Base-by-base conservation (phyloP, 768 basidiomycete species). In the Lentinula sp. region DNA sequence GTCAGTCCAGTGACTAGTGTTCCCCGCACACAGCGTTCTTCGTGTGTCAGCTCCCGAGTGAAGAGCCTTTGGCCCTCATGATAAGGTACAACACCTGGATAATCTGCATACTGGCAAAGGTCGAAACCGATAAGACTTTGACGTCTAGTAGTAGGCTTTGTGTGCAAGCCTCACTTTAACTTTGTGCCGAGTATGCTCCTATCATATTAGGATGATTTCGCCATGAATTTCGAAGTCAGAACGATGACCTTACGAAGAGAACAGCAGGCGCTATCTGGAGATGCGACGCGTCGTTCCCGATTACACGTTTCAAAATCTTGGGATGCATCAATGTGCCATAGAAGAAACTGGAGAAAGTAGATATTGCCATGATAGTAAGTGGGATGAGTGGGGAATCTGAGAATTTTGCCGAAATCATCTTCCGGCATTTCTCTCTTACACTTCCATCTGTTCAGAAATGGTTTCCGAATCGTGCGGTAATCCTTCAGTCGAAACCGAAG, bases 241-340 rank as follows among this genome's bases (percentile, higher is more conserved):
- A 61, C 42, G 57, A 45, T 32, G 48, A 18, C 70, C 85, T 69
- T 63, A 93, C 93, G 68, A 82, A 75, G 7, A 97, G 70, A 6
- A 95, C 69, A 5, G 93, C 94, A 42, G 91, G 86, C 63, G 85
- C 85, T 49, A 91, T 81, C 57, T 82, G 69, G 2, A 96, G 77
- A 63, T 86, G 76, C 7, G 74, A 66, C 7, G 88, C 90, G 49
- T 85, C 76, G 66, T 90, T 86, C 6, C 78, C 78, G 48, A 97
- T 84, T 6, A 97, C 93, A 18, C 86, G 77, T 61, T 78, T 82
- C 42, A 97, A 76, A 67, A 98, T 89, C 54, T 82, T 83, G 5
- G 94, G 93, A 67, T 95, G 92, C 80, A 95, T 86, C 21, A 98
- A 76, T 0, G 92, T 96, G 11, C 95, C 95, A 72, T 95, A 94